These are phyloP conservation scores for Nitzschia sp. DNA, from an alignment of 108 stramenopile genomes.

Conservation along the genomic window DNA sequence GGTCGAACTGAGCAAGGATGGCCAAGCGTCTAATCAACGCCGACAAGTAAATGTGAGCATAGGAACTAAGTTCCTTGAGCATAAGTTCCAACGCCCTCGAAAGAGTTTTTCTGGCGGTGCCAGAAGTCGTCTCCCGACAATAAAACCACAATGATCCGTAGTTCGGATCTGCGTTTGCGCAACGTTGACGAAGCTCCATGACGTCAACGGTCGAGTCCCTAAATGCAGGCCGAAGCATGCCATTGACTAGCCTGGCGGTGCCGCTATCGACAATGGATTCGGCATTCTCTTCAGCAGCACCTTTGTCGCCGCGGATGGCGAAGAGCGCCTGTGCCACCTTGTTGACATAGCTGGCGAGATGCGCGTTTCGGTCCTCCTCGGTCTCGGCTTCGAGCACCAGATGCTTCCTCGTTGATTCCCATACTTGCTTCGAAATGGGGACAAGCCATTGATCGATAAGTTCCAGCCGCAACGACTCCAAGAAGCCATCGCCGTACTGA, in stretches of 20 bases:
- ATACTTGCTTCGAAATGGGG: constrained; percentile 54
- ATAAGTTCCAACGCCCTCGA: constrained; percentile 58
- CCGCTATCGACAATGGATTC: constrained; percentile 36
- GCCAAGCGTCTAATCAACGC: constrained; percentile 70
- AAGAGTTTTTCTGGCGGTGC: constrained; percentile 77
- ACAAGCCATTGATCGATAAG: constrained; percentile 72
- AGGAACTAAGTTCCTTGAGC: constrained; percentile 45
- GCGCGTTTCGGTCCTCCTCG: constrained; percentile 8
- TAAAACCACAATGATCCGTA: constrained; percentile 96
- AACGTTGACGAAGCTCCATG: constrained; percentile 73
- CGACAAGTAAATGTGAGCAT: constrained; percentile 66
- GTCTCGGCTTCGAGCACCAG: neutral
- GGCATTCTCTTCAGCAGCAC: neutral
- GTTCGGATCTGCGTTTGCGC: constrained; percentile 96
- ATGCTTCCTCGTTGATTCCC: constrained; percentile 41
- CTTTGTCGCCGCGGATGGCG: constrained; percentile 5
- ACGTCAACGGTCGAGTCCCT: constrained; percentile 58
- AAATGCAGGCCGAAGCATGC: constrained; percentile 39
- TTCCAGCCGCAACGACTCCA: constrained; percentile 78
- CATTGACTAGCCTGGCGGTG: constrained; percentile 13
- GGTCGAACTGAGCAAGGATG: constrained; percentile 40
- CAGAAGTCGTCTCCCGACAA: constrained; percentile 80
- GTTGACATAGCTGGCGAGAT: constrained; percentile 22
- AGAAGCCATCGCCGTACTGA: constrained; percentile 96
- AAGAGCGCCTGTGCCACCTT: constrained; percentile 17